Evolutionary conservation across 2,329 filamentous ascomycete genomes (phyloP), one percentile per base, ranked within the genome.

Genomic region (Tolypocladium inflatum): DNA sequence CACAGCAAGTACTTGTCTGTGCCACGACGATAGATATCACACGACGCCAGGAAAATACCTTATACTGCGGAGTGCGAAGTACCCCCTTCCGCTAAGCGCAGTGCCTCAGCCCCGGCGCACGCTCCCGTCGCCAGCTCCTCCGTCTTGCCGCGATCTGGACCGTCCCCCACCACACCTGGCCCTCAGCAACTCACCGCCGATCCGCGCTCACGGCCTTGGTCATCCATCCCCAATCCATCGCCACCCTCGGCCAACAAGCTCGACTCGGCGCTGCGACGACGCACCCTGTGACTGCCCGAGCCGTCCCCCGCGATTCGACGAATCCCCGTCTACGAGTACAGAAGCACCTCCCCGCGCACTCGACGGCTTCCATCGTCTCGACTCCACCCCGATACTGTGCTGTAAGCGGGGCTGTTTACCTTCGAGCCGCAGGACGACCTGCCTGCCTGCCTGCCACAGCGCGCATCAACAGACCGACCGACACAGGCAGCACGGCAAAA

Each of bases 121-220:
- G 8, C 26, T 21, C 38, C 42, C 37, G 42, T 43, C 42, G 42
- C 41, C 48, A 53, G 48, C 55, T 53, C 38, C 45, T 57, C 33
- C 48, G 23, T 57, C 21, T 10, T 13, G 39, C 48, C 55, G 35
- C 35, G 17, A 50, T 35, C 55, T 56, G 55, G 55, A 37, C 50
- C 39, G 38, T 55, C 53, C 53, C 33, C 37, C 55, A n/a, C 48
- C 55, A n/a, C 56, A 17, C 52, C 53, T 23, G 21, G 7, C 53
- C 42, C 33, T 17, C 8, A 11, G 35, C 57, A 35, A 45, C 57
- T 43, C 57, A 55, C 57, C 57, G 53, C 54, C 38, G 53, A 52
- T 53, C 57, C 38, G 37, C 45, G 39, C 43, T 9, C 37, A 4
- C 38, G 23, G n/a, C 21, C 11, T n/a, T 55, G 53, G 39, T 48